phyloP scores from a whole-genome alignment of 495 filamentous ascomycete species.

The Parmelia sp. region DNA sequence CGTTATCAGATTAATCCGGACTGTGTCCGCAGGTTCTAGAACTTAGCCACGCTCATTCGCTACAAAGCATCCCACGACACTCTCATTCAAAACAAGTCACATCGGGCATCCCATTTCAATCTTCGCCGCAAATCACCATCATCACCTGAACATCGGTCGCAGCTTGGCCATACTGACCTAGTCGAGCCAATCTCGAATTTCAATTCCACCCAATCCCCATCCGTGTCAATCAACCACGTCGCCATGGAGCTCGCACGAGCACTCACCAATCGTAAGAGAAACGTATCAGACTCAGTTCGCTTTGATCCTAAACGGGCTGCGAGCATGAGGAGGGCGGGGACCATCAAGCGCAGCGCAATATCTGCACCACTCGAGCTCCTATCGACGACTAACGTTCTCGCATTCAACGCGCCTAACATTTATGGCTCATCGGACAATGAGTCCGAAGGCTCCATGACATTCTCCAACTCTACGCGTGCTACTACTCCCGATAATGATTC shows the following conservation, averaged over 20 bases:
- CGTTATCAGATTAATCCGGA: conserved; percentile 16
- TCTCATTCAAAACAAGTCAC: conserved; percentile 20
- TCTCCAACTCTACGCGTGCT: conserved; percentile 49
- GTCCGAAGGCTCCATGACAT: conserved; percentile 55
- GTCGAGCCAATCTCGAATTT: conserved; percentile 1
- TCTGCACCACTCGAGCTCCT: conserved; percentile 80
- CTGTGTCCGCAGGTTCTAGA: conserved; percentile 24
- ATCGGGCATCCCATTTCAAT: conserved; percentile 4
- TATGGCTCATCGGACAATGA: conserved; percentile 50
- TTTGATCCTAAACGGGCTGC: conserved; percentile 46
- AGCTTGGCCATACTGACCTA: conserved; percentile 12
- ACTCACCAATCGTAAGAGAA: conserved; percentile 57
- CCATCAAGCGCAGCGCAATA: conserved; percentile 60
- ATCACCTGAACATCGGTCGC: not conserved
- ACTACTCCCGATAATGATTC: conserved; percentile 72
- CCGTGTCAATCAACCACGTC: conserved; percentile 34
- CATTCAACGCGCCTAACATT: conserved; percentile 84
- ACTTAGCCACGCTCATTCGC: conserved; percentile 9
- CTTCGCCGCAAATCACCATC: conserved; percentile 16
- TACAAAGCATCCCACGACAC: conserved; percentile 23
- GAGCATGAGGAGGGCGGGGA: conserved; percentile 42
- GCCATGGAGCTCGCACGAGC: conserved; percentile 56
- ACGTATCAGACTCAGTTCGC: conserved; percentile 40
- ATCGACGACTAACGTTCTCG: conserved; percentile 93
- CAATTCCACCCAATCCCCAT: conserved; percentile 21